Evolutionary conservation across 2,329 filamentous ascomycete genomes (phyloP).

Genomic region (Alternaria postmessia): DNA sequence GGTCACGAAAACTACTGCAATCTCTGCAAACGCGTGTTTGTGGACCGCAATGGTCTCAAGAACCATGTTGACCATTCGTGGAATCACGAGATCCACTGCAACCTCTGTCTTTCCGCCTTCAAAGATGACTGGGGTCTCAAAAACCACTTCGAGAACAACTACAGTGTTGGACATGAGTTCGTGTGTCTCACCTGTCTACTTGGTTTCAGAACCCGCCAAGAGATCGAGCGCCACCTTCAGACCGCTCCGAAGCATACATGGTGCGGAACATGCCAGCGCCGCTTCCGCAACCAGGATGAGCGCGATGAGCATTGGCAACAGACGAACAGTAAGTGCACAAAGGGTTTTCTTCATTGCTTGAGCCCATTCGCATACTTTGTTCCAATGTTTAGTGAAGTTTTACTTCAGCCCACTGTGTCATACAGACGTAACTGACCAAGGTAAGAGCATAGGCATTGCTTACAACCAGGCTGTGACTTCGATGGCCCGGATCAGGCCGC

Average conservation of each 20-base stretch:
- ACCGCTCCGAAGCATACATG: slow-evolving; percentile 39
- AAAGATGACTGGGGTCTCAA: slow-evolving; percentile 41
- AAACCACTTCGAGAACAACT: slow-evolving; percentile 48
- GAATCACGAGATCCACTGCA: slow-evolving; percentile 42
- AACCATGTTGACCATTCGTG: slow-evolving; percentile 45
- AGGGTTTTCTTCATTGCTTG: background rate
- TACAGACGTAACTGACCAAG: background rate
- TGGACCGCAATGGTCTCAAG: slow-evolving; percentile 45
- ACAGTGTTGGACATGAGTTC: slow-evolving; percentile 36
- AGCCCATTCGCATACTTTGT: background rate
- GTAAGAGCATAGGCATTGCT: slow-evolving; percentile 41
- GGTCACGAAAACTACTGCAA: slow-evolving; percentile 46
- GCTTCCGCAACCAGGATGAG: slow-evolving; percentile 41
- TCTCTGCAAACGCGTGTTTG: slow-evolving; percentile 46
- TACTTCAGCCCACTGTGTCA: background rate
- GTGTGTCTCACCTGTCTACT: slow-evolving; percentile 41
- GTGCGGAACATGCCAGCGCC: slow-evolving; percentile 38
- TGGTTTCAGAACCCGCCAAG: slow-evolving; percentile 28
- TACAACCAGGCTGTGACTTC: slow-evolving; percentile 44
- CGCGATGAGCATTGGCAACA: slow-evolving; percentile 45
- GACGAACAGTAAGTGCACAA: slow-evolving; percentile 33
- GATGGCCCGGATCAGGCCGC: slow-evolving; percentile 28
- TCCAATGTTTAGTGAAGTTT: background rate
- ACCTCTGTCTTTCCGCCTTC: slow-evolving; percentile 47
- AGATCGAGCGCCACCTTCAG: slow-evolving; percentile 37